Evolutionary conservation across 2,329 filamentous ascomycete genomes (phyloP).

Genomic region (Penicillium glabrum): DNA sequence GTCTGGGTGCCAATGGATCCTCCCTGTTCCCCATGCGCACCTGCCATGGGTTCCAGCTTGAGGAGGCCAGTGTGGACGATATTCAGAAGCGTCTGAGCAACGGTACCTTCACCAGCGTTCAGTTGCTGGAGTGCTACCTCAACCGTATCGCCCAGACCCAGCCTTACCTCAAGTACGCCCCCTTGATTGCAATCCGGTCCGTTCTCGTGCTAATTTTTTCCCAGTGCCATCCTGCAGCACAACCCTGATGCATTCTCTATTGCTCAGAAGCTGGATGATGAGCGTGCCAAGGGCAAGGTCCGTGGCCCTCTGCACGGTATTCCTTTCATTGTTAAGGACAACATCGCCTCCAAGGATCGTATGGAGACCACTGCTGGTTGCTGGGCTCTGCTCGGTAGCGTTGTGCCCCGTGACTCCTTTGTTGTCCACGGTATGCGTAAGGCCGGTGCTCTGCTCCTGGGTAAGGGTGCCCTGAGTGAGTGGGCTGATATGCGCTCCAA

Average conservation of each 20-base stretch:
- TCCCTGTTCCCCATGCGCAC: slow-evolving; percentile 61
- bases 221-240: slow-evolving; percentile 56
- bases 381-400: slow-evolving; percentile 64
- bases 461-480: slow-evolving; percentile 69
- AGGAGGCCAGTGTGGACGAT: slow-evolving; percentile 69
- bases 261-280: slow-evolving; percentile 59
- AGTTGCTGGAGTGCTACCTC: slow-evolving; percentile 64
- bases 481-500: slow-evolving; percentile 72
- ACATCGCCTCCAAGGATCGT: slow-evolving; percentile 64
- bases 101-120: slow-evolving; percentile 57
- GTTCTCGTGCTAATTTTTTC: neutral
- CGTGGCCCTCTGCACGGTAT: slow-evolving; percentile 73
- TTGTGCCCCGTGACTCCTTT: slow-evolving; percentile 67
- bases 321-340: slow-evolving; percentile 72
- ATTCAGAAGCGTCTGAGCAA: slow-evolving; percentile 59
- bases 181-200: neutral
- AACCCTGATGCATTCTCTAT: slow-evolving; percentile 68
- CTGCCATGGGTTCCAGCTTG: slow-evolving; percentile 61
- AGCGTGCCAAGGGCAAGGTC: slow-evolving; percentile 56
- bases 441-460: slow-evolving; percentile 68
- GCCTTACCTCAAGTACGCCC: slow-evolving; percentile 60
- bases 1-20: slow-evolving; percentile 32
- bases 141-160: slow-evolving; percentile 62
- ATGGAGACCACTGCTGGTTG: slow-evolving; percentile 74
- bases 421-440: slow-evolving; percentile 62